Conservation (phyloP, 106 monocot species). For the Chionographis japonica region DNA sequence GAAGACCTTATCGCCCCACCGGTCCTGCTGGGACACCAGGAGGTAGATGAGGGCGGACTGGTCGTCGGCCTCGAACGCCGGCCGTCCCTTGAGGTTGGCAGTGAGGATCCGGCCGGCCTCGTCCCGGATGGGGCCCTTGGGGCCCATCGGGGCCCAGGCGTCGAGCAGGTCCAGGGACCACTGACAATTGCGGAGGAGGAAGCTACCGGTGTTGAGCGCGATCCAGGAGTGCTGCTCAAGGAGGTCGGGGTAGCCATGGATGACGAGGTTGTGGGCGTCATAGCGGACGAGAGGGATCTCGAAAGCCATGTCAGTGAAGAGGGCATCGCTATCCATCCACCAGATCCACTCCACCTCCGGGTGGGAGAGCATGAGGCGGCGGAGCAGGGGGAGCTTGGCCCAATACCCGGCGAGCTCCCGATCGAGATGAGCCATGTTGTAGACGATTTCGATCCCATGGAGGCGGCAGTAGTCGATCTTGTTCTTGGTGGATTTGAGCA, state of each 20-base stretch:
- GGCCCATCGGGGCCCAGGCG: constrained; percentile 75
- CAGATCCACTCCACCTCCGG: constrained; percentile 83
- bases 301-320: constrained; percentile 79
- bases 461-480: constrained; percentile 77
- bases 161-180: constrained; percentile 70
- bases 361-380: constrained; percentile 53
- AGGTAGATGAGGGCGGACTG: constrained; percentile 71
- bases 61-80: constrained; percentile 72
- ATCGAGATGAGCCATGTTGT: constrained; percentile 65
- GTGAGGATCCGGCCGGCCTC: constrained; percentile 55
- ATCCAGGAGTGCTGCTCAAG: constrained; percentile 64
- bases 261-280: constrained; percentile 32
- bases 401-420: constrained; percentile 61
- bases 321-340: constrained; percentile 77
- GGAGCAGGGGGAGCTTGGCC: constrained; percentile 61
- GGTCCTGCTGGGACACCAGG: constrained; percentile 42
- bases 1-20: constrained; percentile 43
- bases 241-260: constrained; percentile 69
- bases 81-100: constrained; percentile 45
- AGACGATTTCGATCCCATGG: constrained; percentile 65
- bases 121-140: constrained; percentile 34
- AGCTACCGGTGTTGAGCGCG: constrained; percentile 58
- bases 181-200: constrained; percentile 63
- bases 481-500: constrained; percentile 61
- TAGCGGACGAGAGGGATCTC: constrained; percentile 47